Percentiles rank a stretch among this genome's conserved stretches.
Conservation (phyloP, 345 rosid species). For the Salix brachista region DNA sequence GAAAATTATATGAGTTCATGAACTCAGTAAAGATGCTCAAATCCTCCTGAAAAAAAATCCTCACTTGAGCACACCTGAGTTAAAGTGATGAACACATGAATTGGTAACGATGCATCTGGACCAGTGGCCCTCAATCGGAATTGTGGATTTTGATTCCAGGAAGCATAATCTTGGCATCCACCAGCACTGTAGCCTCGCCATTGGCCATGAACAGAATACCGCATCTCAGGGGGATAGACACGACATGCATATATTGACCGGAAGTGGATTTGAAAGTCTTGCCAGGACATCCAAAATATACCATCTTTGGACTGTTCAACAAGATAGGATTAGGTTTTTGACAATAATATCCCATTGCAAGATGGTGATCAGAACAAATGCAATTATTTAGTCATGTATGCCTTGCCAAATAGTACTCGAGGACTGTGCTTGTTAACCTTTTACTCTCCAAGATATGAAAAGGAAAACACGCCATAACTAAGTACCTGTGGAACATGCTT, state of each 20-base stretch:
- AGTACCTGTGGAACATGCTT: slow-evolving; percentile 85
- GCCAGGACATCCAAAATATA: slow-evolving; percentile 99
- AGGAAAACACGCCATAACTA: not conserved
- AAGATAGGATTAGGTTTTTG: slow-evolving; percentile 13
- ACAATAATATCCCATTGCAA: not conserved
- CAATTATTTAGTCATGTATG: not conserved
- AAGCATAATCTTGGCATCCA: slow-evolving; percentile 97
- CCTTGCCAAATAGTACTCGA: not conserved
- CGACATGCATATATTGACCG: slow-evolving; percentile 98
- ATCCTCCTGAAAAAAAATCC: slow-evolving; percentile 19
- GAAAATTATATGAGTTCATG: slow-evolving; percentile 5
- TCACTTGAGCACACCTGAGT: slow-evolving; percentile 63
- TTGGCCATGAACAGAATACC: slow-evolving; percentile 90
- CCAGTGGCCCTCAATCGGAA: slow-evolving; percentile 88
- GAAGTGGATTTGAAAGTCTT: slow-evolving; percentile 99
- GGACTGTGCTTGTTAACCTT: not conserved
- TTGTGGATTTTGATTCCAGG: slow-evolving; percentile 99
- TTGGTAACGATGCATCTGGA: slow-evolving; percentile 81
- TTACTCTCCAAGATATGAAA: not conserved
- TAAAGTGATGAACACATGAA: slow-evolving; percentile 91
- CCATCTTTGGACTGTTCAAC: slow-evolving; percentile 91
- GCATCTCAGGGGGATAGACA: slow-evolving; percentile 96
- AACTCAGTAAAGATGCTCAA: not conserved
- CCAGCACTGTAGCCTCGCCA: slow-evolving; percentile 99
- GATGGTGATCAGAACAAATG: slow-evolving; percentile 4